Evolutionary conservation across 805 yeast species (phyloP), one percentile per base, ranked within the genome.

Genomic region (Candida awuae): DNA sequence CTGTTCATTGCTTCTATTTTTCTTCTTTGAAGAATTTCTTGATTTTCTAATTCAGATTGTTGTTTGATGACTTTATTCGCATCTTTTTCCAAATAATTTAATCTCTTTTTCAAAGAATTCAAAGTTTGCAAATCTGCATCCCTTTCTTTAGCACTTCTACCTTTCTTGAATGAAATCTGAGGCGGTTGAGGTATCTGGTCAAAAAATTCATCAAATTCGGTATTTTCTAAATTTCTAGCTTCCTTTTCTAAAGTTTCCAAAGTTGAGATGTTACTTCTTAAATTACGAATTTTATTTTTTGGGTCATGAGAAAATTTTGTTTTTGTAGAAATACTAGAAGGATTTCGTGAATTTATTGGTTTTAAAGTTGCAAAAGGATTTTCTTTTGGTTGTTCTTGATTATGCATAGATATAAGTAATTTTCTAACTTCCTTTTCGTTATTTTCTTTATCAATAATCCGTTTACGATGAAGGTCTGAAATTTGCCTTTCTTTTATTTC

Each of bases 191-290:
- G 48, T 8, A 46, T 41, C 23, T 41, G 42, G 10, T 42, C 47
- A n/a, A 41, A 31, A 15, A 51, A 47, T 12, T 77, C 84, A 20
- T 73, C 80, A 51, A 85, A 87, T 48, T 86, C 92, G 16, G 84
- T 81, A 73, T 77, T 80, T 56, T 90, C 97, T 42, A 90, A 67
- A 52, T 82, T 84, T 44, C 94, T 66, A 0, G 96, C 96, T 64
- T 84, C 84, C 34, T 74, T 72, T 54, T 84, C 95, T 38, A 88
- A 68, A n/a, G 23, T 34, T 29, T 45, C 48, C 16, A 42, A 22
- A 14, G 39, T 36, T 4, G 29, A 20, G 17, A 45, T 41, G 18
- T 39, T 39, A 18, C 26, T 37, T 28, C 39, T 40, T 18, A 40
- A 30, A 15, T 33, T 37, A 9, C 19, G 22, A 13, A 22, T 29